phyloP scores from a whole-genome alignment of 345 rosid species.

The Syzygium grande region DNA sequence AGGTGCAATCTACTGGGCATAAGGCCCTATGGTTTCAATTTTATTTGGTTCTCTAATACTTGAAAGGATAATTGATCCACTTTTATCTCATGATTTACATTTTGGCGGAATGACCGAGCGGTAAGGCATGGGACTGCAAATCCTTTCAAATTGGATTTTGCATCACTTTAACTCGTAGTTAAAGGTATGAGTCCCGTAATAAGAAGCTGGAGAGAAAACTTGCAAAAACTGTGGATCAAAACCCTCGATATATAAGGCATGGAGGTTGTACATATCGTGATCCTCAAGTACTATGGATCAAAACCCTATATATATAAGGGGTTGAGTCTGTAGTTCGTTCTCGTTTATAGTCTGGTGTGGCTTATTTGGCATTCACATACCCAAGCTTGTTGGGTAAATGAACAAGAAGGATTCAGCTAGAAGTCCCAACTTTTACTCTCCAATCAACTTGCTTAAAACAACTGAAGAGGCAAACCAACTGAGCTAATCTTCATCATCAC shows the following conservation, averaged over 20 bases:
- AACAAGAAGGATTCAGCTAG: not conserved
- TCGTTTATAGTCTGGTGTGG: not conserved
- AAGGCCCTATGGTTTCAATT: not conserved
- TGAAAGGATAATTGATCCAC: not conserved
- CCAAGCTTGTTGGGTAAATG: not conserved
- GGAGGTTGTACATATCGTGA: not conserved
- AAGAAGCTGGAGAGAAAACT: not conserved
- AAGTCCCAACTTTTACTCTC: not conserved
- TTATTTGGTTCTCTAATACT: not conserved
- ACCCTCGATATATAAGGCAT: not conserved
- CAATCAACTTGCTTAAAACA: not conserved
- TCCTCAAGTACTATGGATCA: not conserved
- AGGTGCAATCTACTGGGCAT: not conserved
- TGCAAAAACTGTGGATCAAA: not conserved
- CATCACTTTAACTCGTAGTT: not conserved
- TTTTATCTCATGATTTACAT: not conserved
- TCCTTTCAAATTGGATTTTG: not conserved
- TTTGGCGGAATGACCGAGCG: not conserved
- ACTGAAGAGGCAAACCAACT: not conserved
- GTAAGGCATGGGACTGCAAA: not conserved
- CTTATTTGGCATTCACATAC: not conserved
- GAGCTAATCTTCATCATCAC: not conserved
- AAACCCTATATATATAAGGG: not conserved
- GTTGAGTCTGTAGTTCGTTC: not conserved
- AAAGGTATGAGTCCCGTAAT: not conserved